Conservation (phyloP, 2,329 filamentous ascomycete species). For the Thielaviopsis musarum region DNA sequence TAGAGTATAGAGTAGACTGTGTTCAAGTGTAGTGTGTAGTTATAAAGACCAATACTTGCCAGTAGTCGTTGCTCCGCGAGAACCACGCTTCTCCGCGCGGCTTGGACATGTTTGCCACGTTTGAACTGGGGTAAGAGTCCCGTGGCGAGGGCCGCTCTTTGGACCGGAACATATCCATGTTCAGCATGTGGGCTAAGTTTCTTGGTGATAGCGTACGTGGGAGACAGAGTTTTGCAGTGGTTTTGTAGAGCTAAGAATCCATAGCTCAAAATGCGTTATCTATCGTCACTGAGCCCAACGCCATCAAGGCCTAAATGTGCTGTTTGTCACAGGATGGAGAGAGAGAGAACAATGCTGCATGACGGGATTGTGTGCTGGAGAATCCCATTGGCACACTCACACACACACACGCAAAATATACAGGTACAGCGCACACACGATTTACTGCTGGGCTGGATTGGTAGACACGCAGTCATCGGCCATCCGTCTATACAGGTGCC, state of each 20-base stretch:
- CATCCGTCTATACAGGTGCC: no score
- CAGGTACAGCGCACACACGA: neutral
- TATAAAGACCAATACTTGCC: neutral
- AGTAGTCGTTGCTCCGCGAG: conserved; percentile 1
- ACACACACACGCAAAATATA: neutral
- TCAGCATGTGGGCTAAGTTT: neutral
- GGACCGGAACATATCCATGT: neutral
- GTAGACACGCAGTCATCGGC: no score
- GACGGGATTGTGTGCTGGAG: no score
- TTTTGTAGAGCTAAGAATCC: no score
- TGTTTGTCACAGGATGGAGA: no score
- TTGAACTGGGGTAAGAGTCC: conserved; percentile 4
- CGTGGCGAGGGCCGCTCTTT: neutral
- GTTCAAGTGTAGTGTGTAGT: neutral
- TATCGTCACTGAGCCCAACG: no score
- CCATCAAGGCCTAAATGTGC: no score
- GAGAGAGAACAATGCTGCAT: no score
- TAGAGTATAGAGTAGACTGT: no score
- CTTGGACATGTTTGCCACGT: neutral
- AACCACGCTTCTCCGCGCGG: conserved; percentile 2
- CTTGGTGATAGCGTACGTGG: neutral
- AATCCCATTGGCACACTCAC: neutral
- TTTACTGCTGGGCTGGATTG: neutral
- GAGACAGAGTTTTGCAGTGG: neutral
- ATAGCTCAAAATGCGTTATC: no score